Evolutionary conservation across 1,284 basidiomycete genomes (phyloP).

Genomic region (Xerocomus minutiporus): DNA sequence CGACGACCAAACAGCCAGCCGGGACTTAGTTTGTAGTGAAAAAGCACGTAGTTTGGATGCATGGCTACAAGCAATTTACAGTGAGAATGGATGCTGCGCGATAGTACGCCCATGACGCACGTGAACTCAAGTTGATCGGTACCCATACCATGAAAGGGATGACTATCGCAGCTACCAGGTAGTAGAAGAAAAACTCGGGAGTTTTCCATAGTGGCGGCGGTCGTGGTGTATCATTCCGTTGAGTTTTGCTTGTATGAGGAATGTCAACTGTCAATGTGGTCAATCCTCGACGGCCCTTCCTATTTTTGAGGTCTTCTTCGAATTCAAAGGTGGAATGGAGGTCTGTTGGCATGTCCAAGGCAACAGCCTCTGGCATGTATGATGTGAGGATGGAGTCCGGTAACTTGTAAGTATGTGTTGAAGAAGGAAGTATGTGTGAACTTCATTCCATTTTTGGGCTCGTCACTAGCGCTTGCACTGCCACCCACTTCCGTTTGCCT

Average conservation of each 20-base stretch:
- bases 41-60: conserved; percentile 72
- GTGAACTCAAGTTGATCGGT: conserved; percentile 70
- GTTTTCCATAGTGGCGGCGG: conserved; percentile 70
- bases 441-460: not conserved
- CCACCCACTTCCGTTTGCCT: conserved; percentile 11
- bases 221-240: conserved; percentile 19
- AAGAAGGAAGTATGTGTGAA: not conserved
- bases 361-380: conserved; percentile 19
- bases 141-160: conserved; percentile 80
- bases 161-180: conserved; percentile 54
- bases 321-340: conserved; percentile 22
- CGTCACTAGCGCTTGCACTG: conserved; percentile 5
- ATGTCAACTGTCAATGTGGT: conserved; percentile 47
- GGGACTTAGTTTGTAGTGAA: conserved; percentile 52
- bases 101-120: conserved; percentile 44
- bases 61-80: conserved; percentile 41
- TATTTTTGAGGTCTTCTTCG: conserved; percentile 7
- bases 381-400: conserved; percentile 7
- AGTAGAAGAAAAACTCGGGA: conserved; percentile 81
- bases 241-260: conserved; percentile 36
- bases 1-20: conserved; percentile 69
- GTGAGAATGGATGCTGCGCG: not conserved
- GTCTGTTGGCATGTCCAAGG: conserved; percentile 33
- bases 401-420: too few relatives aligned
- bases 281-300: conserved; percentile 30